These are phyloP conservation scores for Alternaria ethzedia DNA, from an alignment of 2,329 filamentous ascomycete species.

Conservation along the genomic window DNA sequence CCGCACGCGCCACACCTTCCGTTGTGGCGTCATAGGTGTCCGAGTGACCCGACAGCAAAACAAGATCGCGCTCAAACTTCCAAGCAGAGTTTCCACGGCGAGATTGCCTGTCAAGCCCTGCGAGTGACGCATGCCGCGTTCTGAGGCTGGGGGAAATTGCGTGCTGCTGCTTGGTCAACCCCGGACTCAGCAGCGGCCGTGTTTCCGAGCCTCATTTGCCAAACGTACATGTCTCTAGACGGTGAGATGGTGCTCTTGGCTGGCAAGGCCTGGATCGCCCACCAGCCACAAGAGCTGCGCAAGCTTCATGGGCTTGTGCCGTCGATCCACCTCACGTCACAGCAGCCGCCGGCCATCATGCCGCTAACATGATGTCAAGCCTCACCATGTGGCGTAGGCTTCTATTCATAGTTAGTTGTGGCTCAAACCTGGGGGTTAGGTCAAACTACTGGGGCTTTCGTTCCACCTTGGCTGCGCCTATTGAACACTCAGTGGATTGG, in stretches of 20 bases:
- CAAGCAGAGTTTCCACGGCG: neutral
- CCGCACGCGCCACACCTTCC: constrained; percentile 21
- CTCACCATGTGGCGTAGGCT: constrained; percentile 2
- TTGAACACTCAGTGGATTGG: neutral
- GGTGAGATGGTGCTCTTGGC: neutral
- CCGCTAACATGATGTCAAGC: constrained; percentile 9
- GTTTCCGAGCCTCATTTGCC: neutral
- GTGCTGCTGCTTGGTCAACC: neutral
- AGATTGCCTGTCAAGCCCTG: neutral
- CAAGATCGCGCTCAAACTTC: constrained; percentile 2
- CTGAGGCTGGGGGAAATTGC: neutral
- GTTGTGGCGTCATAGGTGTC: constrained; percentile 12
- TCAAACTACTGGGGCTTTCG: neutral
- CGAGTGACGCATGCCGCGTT: constrained; percentile 6
- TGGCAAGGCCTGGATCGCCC: neutral
- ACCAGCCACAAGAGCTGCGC: constrained; percentile 13
- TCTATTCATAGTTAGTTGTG: constrained; percentile 3
- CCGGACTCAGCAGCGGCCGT: neutral
- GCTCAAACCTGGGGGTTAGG: constrained; percentile 3
- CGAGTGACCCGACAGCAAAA: constrained; percentile 4
- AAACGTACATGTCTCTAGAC: neutral
- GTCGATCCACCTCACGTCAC: neutral
- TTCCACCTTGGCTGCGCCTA: neutral
- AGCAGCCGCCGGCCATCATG: neutral
- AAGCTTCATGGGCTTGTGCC: constrained; percentile 9